Conservation (phyloP, 768 basidiomycete genomes). For the Rhizopogon vesiculosus region DNA sequence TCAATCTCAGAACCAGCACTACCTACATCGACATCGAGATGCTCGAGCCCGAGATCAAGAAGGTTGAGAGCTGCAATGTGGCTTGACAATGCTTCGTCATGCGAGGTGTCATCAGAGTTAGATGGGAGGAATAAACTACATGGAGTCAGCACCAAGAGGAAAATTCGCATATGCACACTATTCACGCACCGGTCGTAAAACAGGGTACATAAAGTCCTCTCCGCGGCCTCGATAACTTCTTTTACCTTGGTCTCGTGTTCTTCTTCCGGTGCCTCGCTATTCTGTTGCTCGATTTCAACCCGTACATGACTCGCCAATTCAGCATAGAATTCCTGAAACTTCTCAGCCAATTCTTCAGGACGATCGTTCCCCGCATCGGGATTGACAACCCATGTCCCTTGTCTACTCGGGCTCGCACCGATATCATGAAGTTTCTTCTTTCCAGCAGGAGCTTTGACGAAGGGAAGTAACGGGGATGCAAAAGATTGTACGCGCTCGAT, state of each 20-base stretch:
- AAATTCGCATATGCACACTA: neutral
- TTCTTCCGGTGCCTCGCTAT: slow-evolving; percentile 17
- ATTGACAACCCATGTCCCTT: slow-evolving; percentile 36
- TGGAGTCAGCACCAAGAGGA: neutral
- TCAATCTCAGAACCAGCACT: slow-evolving; percentile 46
- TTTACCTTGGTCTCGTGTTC: slow-evolving; percentile 42
- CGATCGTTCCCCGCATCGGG: slow-evolving; percentile 31
- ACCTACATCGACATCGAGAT: slow-evolving; percentile 83
- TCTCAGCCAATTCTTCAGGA: slow-evolving; percentile 46
- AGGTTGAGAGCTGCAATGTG: slow-evolving; percentile 90
- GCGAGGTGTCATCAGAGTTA: slow-evolving; percentile 71
- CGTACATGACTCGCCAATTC: slow-evolving; percentile 61
- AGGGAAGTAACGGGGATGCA: slow-evolving; percentile 51
- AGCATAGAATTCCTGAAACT: slow-evolving; percentile 70
- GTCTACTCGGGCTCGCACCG: slow-evolving; percentile 14
- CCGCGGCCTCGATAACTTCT: slow-evolving; percentile 67
- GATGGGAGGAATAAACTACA: slow-evolving; percentile 74
- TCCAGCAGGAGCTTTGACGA: slow-evolving; percentile 34
- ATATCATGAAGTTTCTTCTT: slow-evolving; percentile 30
- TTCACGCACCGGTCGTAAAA: slow-evolving; percentile 78
- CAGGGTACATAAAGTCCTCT: slow-evolving; percentile 61
- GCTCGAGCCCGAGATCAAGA: slow-evolving; percentile 82
- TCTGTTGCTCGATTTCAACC: slow-evolving; percentile 19
- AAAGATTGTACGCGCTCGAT: slow-evolving; percentile 55
- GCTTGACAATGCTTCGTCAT: slow-evolving; percentile 86